Percentiles rank a stretch among this genome's conserved stretches.
phyloP scores from a whole-genome alignment of 2,329 filamentous ascomycete genomes.

The Fusarium albosuccineum region DNA sequence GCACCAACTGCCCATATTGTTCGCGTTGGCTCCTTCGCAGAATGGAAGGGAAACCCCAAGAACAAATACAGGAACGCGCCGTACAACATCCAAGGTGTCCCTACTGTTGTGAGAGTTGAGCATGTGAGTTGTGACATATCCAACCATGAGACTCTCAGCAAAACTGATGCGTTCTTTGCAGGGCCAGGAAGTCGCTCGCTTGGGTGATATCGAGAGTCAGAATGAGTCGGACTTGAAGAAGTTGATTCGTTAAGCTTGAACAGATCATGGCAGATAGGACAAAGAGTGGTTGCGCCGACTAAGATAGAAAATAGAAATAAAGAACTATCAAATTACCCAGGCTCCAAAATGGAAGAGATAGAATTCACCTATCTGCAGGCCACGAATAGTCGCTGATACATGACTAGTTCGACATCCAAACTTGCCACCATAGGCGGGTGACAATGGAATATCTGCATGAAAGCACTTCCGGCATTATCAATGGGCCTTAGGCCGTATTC shows the following conservation, averaged over 20 bases:
- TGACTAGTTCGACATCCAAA: too few relatives aligned
- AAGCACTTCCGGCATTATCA: too few relatives aligned
- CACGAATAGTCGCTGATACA: too few relatives aligned
- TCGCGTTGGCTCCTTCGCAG: constrained; percentile 40
- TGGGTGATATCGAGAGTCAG: constrained; percentile 46
- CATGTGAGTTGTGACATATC: constrained; percentile 32
- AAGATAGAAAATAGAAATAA: too few relatives aligned
- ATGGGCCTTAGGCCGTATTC: too few relatives aligned
- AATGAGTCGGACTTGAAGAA: constrained; percentile 44
- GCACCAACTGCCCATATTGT: constrained; percentile 45
- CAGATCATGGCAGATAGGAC: neutral
- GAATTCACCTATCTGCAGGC: too few relatives aligned
- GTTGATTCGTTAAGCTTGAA: constrained; percentile 25
- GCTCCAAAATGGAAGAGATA: too few relatives aligned
- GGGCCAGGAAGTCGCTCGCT: constrained; percentile 45
- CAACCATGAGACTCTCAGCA: too few relatives aligned
- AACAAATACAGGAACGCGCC: constrained; percentile 47
- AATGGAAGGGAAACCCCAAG: constrained; percentile 42
- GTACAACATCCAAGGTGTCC: constrained; percentile 46
- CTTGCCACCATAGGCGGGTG: too few relatives aligned
- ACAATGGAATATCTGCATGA: too few relatives aligned
- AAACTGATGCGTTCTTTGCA: neutral
- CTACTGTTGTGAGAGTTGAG: constrained; percentile 45
- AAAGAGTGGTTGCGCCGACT: too few relatives aligned
- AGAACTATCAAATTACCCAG: too few relatives aligned